Evolutionary conservation across 345 rosid species (phyloP), one percentile per base, ranked within the genome.

Genomic region (Cochlearia excelsa): DNA sequence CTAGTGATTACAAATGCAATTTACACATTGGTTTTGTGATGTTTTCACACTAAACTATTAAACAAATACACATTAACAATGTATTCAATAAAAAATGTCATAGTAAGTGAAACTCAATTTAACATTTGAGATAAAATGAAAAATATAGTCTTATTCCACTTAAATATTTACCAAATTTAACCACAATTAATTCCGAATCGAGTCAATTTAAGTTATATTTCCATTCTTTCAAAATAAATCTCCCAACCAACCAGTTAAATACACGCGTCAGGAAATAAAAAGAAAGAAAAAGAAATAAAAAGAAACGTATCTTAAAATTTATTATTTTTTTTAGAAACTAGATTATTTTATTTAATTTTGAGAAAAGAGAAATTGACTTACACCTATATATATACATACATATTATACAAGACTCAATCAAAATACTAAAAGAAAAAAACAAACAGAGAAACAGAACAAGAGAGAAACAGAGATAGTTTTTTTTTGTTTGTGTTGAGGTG

Each of bases 381-480:
- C 23, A 16, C 7, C 5, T 51, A 57, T 48, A 65, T 57, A 51
- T 52, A 51, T 38, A 16, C 51, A 6, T 5, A 4, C 53, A 48
- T 26, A 16, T 38, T 26, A 51, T 9, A 70, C 38, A 51, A 49
- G 54, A 45, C 54, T 63, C 56, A 11, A 37, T 57, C 39, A 37
- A 63, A 70, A 64, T 63, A 63, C 63, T 54, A 48, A 16, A 16
- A 34, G 56, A 61, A 61, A 16, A 70, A 47, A 52, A 63, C 65
- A 63, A 33, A 30, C 50, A 42, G 9, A 48, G 37, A 62, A 44
- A 34, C n/a, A 69, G 68, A 63, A 53, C 33, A 57, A 61, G 61
- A 44, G n/a, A 48, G 6, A 61, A 8, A 40, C 5, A 38, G 8
- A 39, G 35, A 30, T n/a, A 51, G 16, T 63, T 61, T 44, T 30